These are phyloP conservation scores for Neohortaea acidophila DNA, from an alignment of 495 filamentous ascomycete genomes.

Conservation along the genomic window DNA sequence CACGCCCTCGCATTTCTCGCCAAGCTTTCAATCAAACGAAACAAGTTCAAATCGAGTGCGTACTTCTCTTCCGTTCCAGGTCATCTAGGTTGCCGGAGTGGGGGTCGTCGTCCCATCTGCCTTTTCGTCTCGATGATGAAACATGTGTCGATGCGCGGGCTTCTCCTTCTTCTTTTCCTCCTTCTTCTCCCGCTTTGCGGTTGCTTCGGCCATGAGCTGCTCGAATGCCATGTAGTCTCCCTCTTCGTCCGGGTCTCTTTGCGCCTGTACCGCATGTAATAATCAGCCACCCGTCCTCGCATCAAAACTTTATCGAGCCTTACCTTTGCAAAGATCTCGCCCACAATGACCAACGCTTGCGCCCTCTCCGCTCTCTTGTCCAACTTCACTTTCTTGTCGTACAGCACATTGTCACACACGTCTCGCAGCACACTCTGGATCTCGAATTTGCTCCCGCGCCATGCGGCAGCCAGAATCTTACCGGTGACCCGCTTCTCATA, in stretches of 20 bases:
- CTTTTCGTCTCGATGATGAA: too few species aligned
- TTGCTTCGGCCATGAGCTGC: constrained; percentile 91
- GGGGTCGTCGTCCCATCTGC: too few species aligned
- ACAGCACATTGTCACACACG: constrained; percentile 48
- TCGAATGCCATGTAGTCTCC: constrained; percentile 98
- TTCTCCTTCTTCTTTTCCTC: constrained; percentile 41
- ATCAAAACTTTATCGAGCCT: constrained; percentile 15
- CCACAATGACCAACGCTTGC: constrained; percentile 71
- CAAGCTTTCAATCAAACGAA: too few species aligned
- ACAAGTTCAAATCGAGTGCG: too few species aligned
- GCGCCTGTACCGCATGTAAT: constrained; percentile 41
- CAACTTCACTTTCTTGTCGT: constrained; percentile 69
- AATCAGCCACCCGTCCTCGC: neutral
- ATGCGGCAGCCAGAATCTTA: constrained; percentile 96
- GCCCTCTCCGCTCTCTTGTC: constrained; percentile 82
- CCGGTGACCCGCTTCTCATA: constrained; percentile 90
- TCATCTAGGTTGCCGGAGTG: too few species aligned
- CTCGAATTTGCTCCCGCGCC: constrained; percentile 94
- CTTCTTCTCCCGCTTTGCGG: constrained; percentile 69
- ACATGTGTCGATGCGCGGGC: constrained; percentile 24
- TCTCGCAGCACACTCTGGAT: constrained; percentile 91
- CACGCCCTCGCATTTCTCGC: too few species aligned
- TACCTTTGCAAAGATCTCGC: constrained; percentile 80
- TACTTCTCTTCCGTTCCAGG: too few species aligned
- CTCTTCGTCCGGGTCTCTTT: constrained; percentile 86